Conservation (phyloP, 306 rosid species). For the Quillaja saponaria region DNA sequence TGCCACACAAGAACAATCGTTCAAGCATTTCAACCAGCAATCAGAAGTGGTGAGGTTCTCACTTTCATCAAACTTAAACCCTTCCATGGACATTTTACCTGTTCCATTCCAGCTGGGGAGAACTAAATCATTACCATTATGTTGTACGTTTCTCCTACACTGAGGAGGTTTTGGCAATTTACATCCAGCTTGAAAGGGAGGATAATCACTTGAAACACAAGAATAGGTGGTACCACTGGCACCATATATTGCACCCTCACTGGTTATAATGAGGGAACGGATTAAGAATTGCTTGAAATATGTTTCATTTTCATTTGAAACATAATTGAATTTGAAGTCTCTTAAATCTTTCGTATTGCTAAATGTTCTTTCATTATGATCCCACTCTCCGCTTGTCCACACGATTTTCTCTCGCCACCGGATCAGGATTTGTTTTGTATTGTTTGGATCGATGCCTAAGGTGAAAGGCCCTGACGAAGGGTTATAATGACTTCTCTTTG, state of each 20-base stretch:
- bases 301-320: background rate
- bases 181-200: background rate
- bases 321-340: no score
- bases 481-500: conserved; percentile 2
- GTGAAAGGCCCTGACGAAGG: conserved; percentile 25
- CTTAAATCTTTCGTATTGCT: no score
- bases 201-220: background rate
- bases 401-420: background rate
- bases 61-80: background rate
- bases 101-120: no score
- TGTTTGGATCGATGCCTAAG: no score
- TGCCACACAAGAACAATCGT: conserved; percentile 1
- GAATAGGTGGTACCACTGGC: background rate
- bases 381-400: no score
- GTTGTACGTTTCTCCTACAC: background rate
- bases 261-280: background rate
- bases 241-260: no score
- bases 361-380: background rate
- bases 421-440: background rate
- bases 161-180: background rate
- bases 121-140: background rate
- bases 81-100: background rate
- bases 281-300: background rate
- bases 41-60: background rate
- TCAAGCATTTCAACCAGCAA: background rate